Base-by-base conservation (phyloP, 805 yeast species). In the Starmerella potacharoeniae region DNA sequence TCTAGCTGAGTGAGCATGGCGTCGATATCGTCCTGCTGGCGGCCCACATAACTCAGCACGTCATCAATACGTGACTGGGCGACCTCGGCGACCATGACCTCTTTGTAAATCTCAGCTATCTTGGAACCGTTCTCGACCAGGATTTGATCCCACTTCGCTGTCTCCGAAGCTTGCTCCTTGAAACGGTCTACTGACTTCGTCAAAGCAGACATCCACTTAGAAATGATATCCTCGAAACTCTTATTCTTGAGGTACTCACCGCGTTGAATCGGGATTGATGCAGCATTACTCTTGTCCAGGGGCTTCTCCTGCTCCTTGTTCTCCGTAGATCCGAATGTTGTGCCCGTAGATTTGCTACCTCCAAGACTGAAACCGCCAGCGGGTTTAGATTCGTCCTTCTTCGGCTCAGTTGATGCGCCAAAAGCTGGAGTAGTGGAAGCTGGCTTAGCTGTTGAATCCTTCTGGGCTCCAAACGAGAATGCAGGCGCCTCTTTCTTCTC, bases 11-110 rank as follows among this genome's bases (percentile, higher is more conserved):
- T 84, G 59, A 93, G 76, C 63, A 91, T 77, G 14, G 78, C 74
- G 57, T 91, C 98, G 49, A 93, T 73, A 64, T 91, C 97, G 56
- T 86, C 87, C 66, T 93, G 98, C 68, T 93, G 97, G 62, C 84
- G 83, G 65, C 85, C 93, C 51, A 93, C 84, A 65, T 89, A 91
- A 42, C 82, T 74, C 54, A 93, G 74, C 41, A 89, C 84, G 68
- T 89, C 96, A 62, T 93, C 97, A 48, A 93, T 83, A 62, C 84
- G 85, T 44, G 76, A 74, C 66, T 91, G 97, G 51, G 86, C 80
- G 61, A 84, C 86, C 64, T 90, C 96, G 5, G 96, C 95, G 52
- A 81, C 80, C 40, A 83, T 69, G 3, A 93, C 83, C 59, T 87
- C 90, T 39, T 82, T 76, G 67, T 86, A 87, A 45, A 91, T 72